Evolutionary conservation across 768 basidiomycete species (phyloP).

Genomic region (Melanogaster broomeanus): DNA sequence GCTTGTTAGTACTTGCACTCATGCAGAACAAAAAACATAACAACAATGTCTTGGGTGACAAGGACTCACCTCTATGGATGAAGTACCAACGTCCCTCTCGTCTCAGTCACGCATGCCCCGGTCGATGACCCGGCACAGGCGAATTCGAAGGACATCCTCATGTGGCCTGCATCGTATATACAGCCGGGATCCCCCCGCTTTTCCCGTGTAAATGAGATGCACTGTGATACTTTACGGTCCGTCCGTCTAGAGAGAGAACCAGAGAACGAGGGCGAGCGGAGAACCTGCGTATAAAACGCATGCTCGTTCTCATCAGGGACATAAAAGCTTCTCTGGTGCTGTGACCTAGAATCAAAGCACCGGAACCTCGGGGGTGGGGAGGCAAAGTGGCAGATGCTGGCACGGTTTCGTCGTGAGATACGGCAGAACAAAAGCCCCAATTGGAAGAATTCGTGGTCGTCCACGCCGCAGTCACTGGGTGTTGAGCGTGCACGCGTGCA

Average conservation of each 20-base stretch:
- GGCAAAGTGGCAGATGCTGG: conserved; percentile 16
- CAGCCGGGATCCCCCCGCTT: conserved; percentile 18
- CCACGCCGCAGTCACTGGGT: conserved; percentile 26
- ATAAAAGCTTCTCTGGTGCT: conserved; percentile 22
- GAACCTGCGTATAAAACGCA: conserved; percentile 22
- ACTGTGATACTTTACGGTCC: conserved; percentile 15
- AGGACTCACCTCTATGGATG: conserved; percentile 24
- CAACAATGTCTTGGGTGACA: not conserved
- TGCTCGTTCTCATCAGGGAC: conserved; percentile 35
- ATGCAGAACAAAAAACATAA: conserved; percentile 12
- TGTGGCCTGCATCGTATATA: conserved; percentile 42
- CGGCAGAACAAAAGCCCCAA: conserved; percentile 27
- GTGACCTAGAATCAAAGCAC: conserved; percentile 15
- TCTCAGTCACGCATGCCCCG: conserved; percentile 20
- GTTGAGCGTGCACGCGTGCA: conserved; percentile 26
- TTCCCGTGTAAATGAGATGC: conserved; percentile 13
- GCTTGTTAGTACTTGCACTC: conserved; percentile 16
- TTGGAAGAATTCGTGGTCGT: conserved; percentile 28
- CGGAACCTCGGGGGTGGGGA: conserved; percentile 11
- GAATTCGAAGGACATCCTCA: conserved; percentile 52
- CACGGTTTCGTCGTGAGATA: conserved; percentile 21
- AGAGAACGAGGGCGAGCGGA: conserved; percentile 29
- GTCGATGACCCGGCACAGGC: conserved; percentile 52
- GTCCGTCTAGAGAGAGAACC: conserved; percentile 26
- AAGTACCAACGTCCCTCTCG: conserved; percentile 14